phyloP scores from a whole-genome alignment of 177 flowering plant genomes.

The Vitis hybrid region DNA sequence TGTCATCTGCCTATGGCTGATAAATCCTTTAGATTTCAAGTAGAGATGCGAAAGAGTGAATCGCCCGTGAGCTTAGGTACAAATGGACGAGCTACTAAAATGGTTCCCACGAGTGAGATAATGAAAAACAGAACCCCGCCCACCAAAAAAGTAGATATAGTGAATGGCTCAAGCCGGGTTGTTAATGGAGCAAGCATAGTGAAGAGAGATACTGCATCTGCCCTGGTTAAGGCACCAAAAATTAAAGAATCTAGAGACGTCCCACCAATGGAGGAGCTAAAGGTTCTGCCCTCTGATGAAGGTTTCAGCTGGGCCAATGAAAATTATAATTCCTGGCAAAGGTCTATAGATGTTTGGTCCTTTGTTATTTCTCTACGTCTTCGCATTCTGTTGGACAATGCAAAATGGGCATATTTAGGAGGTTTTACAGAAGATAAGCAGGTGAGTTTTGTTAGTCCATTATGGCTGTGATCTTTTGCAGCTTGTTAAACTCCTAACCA shows the following conservation, averaged over 20 bases:
- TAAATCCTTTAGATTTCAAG: conserved; percentile 29
- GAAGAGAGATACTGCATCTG: conserved; percentile 34
- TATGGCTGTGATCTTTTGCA: neutral
- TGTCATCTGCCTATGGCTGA: conserved; percentile 6
- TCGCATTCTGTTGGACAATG: conserved; percentile 74
- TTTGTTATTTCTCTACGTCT: conserved; percentile 72
- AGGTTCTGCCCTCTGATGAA: conserved; percentile 78
- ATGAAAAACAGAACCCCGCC: conserved; percentile 21
- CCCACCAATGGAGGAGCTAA: conserved; percentile 59
- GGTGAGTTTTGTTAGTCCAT: conserved; percentile 34
- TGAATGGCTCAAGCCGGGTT: conserved; percentile 45
- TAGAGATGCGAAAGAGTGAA: conserved; percentile 46
- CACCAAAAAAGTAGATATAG: conserved; percentile 18
- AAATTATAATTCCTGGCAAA: conserved; percentile 66
- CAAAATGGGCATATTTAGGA: conserved; percentile 88
- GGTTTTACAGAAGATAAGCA: conserved; percentile 87
- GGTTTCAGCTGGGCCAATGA: conserved; percentile 93
- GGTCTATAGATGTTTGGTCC: conserved; percentile 86
- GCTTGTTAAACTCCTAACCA: neutral
- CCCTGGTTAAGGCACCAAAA: conserved; percentile 32
- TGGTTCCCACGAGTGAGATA: conserved; percentile 60
- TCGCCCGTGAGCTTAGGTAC: conserved; percentile 27
- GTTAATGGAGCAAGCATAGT: conserved; percentile 57
- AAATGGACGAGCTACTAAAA: conserved; percentile 58
- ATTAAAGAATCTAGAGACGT: conserved; percentile 27